phyloP scores from a whole-genome alignment of 1,139 yeast species.

The Candida buenavistaensis region DNA sequence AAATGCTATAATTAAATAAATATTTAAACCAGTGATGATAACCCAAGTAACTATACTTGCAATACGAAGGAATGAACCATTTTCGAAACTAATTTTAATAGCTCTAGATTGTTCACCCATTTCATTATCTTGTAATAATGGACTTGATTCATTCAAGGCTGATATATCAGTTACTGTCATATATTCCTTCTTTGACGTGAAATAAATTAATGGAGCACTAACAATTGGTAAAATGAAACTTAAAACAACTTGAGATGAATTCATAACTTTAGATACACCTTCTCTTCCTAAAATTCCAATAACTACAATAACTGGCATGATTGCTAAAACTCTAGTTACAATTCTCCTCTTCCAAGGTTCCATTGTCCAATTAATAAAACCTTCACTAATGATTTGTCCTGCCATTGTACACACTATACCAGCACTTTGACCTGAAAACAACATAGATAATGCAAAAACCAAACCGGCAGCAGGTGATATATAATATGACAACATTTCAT shows the following conservation, averaged over 20 bases:
- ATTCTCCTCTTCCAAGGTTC: constrained; percentile 71
- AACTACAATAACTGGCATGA: constrained; percentile 67
- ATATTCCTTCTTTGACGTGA: constrained; percentile 59
- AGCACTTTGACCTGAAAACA: constrained; percentile 79
- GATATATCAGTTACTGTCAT: constrained; percentile 50
- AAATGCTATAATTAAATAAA: constrained; percentile 69
- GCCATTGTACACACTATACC: constrained; percentile 82
- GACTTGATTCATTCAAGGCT: constrained; percentile 11
- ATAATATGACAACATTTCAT: constrained; percentile 58
- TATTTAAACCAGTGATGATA: constrained; percentile 68
- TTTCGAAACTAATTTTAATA: constrained; percentile 52
- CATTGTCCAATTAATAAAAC: constrained; percentile 71
- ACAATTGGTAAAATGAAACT: constrained; percentile 72
- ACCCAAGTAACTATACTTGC: constrained; percentile 68
- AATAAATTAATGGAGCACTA: constrained; percentile 72
- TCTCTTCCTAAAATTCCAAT: constrained; percentile 66
- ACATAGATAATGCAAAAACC: constrained; percentile 69
- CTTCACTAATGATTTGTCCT: constrained; percentile 80
- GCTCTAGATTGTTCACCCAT: constrained; percentile 4
- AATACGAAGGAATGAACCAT: constrained; percentile 55
- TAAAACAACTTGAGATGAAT: constrained; percentile 72
- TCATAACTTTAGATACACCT: constrained; percentile 68
- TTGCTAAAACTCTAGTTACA: constrained; percentile 69
- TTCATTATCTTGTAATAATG: constrained; percentile 9
- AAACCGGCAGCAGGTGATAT: constrained; percentile 72